Base-by-base conservation (phyloP, 495 filamentous ascomycete genomes). In the Aspergillus diversus region DNA sequence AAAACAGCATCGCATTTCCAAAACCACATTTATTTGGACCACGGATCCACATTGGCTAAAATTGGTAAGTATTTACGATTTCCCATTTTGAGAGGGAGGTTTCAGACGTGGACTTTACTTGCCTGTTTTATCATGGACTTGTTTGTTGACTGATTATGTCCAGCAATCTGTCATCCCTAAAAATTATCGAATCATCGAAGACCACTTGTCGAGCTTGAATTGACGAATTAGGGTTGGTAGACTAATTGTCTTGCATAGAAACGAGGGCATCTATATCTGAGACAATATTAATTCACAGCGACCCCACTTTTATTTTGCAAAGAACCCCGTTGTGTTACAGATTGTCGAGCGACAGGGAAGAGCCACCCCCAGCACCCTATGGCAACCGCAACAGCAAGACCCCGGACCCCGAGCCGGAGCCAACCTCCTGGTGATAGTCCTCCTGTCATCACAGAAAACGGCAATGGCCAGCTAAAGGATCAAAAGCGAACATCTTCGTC, bases 401-500 rank as follows among this genome's bases (percentile, higher is more conserved):
- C 65, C 65, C 70, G 65, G 61, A 69, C 66, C 37, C 69, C 70
- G 16, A 61, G 65, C 43, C 64, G 59, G 48, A 60, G 34, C 49
- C 61, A 69, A 31, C 64, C 70, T 59, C 55, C 67, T 53, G 15
- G 60, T 50, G 62, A 67, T 33, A 52, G 27, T 39, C 60, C 64
- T 39, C 65, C 66, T 52, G 51, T 65, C 60, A 57, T 64, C 57
- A 65, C 62, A 32, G 76, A 78, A 39, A 75, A 72, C 61, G 69
- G 69, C 47, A 63, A 73, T 52, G 57, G 33, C 53, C 60, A 63
- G 15, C 43, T 65, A 61, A 70, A 63, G 51, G 66, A 66, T 31
- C 67, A 70, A 32, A 76, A 75, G 61, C 74, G 75, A 57, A 71
- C 77, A 55, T 82, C 83, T 7, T 62, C 60, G 2, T 82, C 80